phyloP scores from a whole-genome alignment of 495 filamentous ascomycete genomes.

The Cercophora newfieldiana region DNA sequence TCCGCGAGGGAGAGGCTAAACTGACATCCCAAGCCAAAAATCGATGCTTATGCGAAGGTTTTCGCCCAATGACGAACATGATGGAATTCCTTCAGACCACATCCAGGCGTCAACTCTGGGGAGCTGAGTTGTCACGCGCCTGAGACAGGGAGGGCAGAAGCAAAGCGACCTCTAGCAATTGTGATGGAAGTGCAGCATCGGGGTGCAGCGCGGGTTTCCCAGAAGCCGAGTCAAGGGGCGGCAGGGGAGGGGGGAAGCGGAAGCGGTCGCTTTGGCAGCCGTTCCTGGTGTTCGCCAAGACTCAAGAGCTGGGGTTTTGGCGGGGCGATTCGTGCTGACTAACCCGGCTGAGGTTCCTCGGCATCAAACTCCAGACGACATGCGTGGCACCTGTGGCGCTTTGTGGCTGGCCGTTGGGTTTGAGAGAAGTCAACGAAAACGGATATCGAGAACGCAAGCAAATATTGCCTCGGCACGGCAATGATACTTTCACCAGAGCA shows the following conservation, averaged over 20 bases:
- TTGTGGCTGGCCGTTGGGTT: not conserved
- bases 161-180: not conserved
- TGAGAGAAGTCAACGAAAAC: not conserved
- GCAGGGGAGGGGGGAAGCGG: not conserved
- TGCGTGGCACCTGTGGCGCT: constrained; percentile 20
- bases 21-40: not conserved
- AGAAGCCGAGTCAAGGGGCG: not conserved
- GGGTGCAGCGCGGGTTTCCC: not conserved
- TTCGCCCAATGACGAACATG: not conserved
- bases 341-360: constrained; percentile 17
- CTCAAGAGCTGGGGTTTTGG: constrained; percentile 12
- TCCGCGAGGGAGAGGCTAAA: constrained; percentile 2
- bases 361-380: constrained; percentile 20
- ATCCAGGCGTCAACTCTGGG: not conserved
- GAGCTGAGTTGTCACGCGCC: not conserved
- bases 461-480: not conserved
- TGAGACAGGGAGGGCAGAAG: not conserved
- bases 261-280: constrained; percentile 17
- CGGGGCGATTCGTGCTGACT: constrained; percentile 26
- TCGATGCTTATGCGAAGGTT: not conserved
- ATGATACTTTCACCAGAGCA: not conserved
- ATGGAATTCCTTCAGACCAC: not conserved
- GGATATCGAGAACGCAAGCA: not conserved
- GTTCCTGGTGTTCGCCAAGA: constrained; percentile 25
- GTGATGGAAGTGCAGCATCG: not conserved